These are phyloP conservation scores for Lactuca sativa DNA, from an alignment of 129 eudicot genomes.

Conservation along the genomic window DNA sequence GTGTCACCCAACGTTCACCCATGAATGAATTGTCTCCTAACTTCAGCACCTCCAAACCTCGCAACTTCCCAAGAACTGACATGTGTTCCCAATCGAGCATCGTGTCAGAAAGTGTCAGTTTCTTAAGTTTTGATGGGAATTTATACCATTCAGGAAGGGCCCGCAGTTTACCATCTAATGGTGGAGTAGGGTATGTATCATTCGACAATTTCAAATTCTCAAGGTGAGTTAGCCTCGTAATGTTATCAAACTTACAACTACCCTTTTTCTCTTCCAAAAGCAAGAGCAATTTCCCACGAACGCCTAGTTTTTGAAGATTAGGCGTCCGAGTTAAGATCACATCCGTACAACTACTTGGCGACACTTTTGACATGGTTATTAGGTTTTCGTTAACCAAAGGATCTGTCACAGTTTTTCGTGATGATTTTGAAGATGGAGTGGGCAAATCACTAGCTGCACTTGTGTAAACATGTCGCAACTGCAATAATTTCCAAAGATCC, in stretches of 20 bases:
- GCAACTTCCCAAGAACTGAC: conserved; percentile 45
- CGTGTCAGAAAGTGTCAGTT: conserved; percentile 41
- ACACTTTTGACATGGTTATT: conserved; percentile 31
- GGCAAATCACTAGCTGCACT: conserved; percentile 20
- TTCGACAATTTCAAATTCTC: conserved; percentile 49
- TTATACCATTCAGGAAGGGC: conserved; percentile 32
- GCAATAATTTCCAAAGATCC: conserved; percentile 34
- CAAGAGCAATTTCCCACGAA: conserved; percentile 39
- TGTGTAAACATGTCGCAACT: conserved; percentile 38
- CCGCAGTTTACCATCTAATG: conserved; percentile 22
- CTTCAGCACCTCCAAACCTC: conserved; percentile 55
- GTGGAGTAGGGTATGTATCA: conserved; percentile 42
- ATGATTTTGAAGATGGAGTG: conserved; percentile 12
- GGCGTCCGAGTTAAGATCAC: conserved; percentile 42
- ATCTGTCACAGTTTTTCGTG: conserved; percentile 8
- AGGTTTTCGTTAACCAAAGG: conserved; percentile 27
- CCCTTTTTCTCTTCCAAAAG: conserved; percentile 44
- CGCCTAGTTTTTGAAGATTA: conserved; percentile 43
- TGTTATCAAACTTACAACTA: conserved; percentile 30
- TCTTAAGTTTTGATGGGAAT: conserved; percentile 38
- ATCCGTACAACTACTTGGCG: conserved; percentile 32
- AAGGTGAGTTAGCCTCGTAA: conserved; percentile 36
- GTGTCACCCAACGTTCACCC: conserved; percentile 48
- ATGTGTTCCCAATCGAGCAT: conserved; percentile 51
- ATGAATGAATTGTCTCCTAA: conserved; percentile 46